Base-by-base conservation (phyloP, 441 rosid genomes). In the Capsella rubella region DNA sequence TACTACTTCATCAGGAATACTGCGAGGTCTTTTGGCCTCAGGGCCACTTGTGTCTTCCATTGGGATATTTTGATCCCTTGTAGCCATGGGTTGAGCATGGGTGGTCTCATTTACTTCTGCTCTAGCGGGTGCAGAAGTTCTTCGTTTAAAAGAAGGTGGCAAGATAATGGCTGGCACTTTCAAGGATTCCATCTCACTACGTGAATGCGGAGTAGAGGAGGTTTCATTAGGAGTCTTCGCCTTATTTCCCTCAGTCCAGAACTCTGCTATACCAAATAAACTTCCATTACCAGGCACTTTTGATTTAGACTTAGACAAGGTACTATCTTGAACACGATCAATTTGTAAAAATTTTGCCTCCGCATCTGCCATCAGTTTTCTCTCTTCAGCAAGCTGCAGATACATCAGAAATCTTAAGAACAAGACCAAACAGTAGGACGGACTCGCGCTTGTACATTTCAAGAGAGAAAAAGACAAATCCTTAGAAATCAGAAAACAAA, bases 321-420 rank as follows among this genome's bases (percentile, higher is more conserved):
- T 73, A 9, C 60, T 82, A 28, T 84, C 84, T 45, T 28, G 65
- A 59, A 18, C 51, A 1, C 58, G 52, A 60, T 72, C 77, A 39
- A 87, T 28, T 34, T 78, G 83, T 77, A 85, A 79, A 73, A 94
- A 81, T 50, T 82, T 81, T 4, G 79, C 63, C 67, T 89, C 80
- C 5, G 97, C 80, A 73, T 84, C 89, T 13, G 77, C 81, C 81
- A 90, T 67, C 80, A 80, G 83, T 75, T 75, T 80, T 79, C 89
- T 88, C 61, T 87, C 85, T 73, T 87, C 87, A 32, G 13, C 61
- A 58, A 94, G 92, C 99, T 94, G 90, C 79, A 82, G 42, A 75
- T n/a, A 46, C 50, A 53, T 14, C 10, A 27, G 34, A 62, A 53
- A 13, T 5, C 3, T 4, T 11, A 3, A 56, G 43, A 58, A 56